Conservation (phyloP, 2,329 filamentous ascomycete genomes). For the Coleophoma cylindrospora region DNA sequence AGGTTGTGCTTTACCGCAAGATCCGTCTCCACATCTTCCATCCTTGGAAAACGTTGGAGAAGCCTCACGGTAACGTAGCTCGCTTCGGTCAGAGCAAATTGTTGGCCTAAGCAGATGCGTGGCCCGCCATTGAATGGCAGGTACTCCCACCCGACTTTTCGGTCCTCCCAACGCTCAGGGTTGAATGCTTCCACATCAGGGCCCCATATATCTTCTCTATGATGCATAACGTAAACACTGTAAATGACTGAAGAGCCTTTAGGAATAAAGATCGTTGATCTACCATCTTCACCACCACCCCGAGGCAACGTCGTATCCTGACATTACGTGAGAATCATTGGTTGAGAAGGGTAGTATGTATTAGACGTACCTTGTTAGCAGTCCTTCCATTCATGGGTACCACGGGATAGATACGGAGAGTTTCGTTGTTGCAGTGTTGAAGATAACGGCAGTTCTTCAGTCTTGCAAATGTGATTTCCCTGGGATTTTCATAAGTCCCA, state of each 20-base stretch:
- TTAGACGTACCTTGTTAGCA: constrained; percentile 28
- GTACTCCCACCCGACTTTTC: constrained; percentile 39
- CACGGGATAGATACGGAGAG: constrained; percentile 47
- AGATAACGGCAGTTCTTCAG: constrained; percentile 24
- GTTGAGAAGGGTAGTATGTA: too few species aligned
- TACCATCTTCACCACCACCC: constrained; percentile 30
- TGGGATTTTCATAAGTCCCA: constrained; percentile 24
- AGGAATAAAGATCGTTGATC: constrained; percentile 25
- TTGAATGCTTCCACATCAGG: constrained; percentile 28
- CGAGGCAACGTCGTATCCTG: constrained; percentile 32
- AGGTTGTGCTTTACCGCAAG: constrained; percentile 21
- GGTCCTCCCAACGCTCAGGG: constrained; percentile 30
- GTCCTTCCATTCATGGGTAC: constrained; percentile 47
- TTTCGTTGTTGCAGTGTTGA: constrained; percentile 25
- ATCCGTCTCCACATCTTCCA: constrained; percentile 26
- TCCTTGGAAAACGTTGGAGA: constrained; percentile 27
- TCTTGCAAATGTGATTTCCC: constrained; percentile 18
- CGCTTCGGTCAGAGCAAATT: constrained; percentile 31
- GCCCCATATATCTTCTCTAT: constrained; percentile 31
- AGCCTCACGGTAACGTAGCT: constrained; percentile 28
- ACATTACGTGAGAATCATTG: too few species aligned
- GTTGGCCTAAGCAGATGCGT: constrained; percentile 31
- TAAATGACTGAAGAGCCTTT: constrained; percentile 24
- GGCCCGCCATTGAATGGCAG: constrained; percentile 34
- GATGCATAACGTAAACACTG: constrained; percentile 27